phyloP scores from a whole-genome alignment of 176 grass and related monocot species.

The Oryza brachyantha region DNA sequence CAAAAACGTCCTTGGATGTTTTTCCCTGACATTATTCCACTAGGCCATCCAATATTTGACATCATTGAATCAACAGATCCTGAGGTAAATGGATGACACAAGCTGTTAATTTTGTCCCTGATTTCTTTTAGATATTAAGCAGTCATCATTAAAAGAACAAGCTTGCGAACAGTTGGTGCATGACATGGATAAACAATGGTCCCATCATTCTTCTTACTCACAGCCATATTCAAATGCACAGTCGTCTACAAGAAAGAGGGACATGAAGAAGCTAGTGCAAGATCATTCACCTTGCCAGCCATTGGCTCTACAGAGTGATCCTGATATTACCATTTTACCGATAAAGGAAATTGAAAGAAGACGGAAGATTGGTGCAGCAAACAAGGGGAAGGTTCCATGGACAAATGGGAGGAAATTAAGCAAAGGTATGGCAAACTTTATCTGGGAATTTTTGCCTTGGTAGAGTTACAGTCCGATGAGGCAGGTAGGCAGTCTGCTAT shows the following conservation, averaged over 20 bases:
- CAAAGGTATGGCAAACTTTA: slow-evolving; percentile 41
- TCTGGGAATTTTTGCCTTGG: neutral
- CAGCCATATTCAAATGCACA: neutral
- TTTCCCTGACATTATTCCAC: slow-evolving; percentile 84
- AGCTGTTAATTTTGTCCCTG: neutral
- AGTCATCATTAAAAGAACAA: slow-evolving; percentile 20
- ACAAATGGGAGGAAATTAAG: slow-evolving; percentile 64
- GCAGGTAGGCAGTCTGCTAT: neutral
- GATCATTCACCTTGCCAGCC: neutral
- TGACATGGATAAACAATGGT: neutral
- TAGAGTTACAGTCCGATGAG: neutral
- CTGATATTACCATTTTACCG: slow-evolving; percentile 11
- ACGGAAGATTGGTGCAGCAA: slow-evolving; percentile 73
- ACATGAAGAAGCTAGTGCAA: neutral
- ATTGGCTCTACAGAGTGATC: neutral
- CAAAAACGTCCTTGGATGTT: slow-evolving; percentile 96
- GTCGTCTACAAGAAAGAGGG: neutral
- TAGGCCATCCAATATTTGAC: slow-evolving; percentile 94
- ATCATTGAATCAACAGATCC: slow-evolving; percentile 91
- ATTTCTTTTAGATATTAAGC: slow-evolving; percentile 3
- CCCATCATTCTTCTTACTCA: neutral
- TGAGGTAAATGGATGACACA: slow-evolving; percentile 57
- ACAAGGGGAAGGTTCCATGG: slow-evolving; percentile 79
- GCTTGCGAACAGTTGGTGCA: neutral
- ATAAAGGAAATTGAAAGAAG: slow-evolving; percentile 73